These are phyloP conservation scores for Hippophae rhamnoides DNA, from an alignment of 306 rosid species.

Conservation along the genomic window DNA sequence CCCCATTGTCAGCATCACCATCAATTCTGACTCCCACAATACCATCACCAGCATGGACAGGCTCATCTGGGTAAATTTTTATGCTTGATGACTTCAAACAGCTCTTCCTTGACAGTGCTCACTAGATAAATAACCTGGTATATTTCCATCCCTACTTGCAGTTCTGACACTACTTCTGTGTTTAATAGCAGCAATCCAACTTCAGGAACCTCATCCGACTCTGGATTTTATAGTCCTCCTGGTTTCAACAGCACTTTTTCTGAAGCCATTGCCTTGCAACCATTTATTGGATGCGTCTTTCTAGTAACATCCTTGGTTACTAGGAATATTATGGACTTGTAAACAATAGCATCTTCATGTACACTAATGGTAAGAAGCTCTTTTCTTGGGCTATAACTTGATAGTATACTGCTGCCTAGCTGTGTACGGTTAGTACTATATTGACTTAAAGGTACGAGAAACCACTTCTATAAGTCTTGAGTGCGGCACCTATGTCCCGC, in stretches of 20 bases:
- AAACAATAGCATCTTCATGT: slow-evolving; percentile 13
- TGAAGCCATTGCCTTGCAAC: slow-evolving; percentile 30
- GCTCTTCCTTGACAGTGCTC: slow-evolving; percentile 2
- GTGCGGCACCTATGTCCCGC: background rate
- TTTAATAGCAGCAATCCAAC: slow-evolving; percentile 55
- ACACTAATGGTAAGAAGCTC: slow-evolving; percentile 8
- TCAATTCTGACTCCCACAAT: slow-evolving; percentile 14
- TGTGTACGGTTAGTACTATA: slow-evolving; percentile 22
- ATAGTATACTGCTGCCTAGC: background rate
- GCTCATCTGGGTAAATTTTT: slow-evolving; percentile 34
- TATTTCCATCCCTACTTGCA: slow-evolving; percentile 26
- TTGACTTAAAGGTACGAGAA: slow-evolving; percentile 11
- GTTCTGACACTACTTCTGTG: slow-evolving; percentile 42
- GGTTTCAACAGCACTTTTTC: slow-evolving; percentile 30
- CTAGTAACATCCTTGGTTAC: slow-evolving; percentile 29
- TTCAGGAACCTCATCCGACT: slow-evolving; percentile 38
- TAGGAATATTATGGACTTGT: slow-evolving; percentile 21
- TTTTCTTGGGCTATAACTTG: slow-evolving; percentile 8
- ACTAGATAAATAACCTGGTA: slow-evolving; percentile 19
- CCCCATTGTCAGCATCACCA: slow-evolving; percentile 7
- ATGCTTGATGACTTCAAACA: slow-evolving; percentile 5
- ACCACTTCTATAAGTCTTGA: slow-evolving; percentile 12
- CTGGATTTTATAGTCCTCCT: slow-evolving; percentile 45
- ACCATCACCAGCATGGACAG: slow-evolving; percentile 42
- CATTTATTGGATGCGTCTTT: slow-evolving; percentile 38